Evolutionary conservation across 768 basidiomycete species (phyloP).

Genomic region (Boletus patriciae): DNA sequence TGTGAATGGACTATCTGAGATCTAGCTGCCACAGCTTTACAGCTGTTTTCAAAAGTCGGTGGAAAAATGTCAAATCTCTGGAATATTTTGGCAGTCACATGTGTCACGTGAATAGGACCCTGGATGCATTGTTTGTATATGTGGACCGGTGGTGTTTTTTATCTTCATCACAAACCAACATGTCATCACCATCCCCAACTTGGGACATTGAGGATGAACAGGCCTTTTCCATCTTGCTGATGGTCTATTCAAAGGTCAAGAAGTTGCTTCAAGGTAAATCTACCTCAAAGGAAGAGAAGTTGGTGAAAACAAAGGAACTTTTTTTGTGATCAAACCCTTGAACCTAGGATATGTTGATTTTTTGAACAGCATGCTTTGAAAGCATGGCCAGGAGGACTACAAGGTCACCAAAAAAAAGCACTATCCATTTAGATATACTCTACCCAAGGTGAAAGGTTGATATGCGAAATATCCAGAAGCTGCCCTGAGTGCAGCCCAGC

Average conservation of each 20-base stretch:
- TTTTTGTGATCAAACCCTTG: no score
- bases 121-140: no score
- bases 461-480: not conserved
- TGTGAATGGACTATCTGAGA: no score
- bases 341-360: no score
- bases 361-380: no score
- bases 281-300: not conserved
- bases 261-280: not conserved
- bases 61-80: no score
- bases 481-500: not conserved
- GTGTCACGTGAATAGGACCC: no score
- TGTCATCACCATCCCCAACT: not conserved
- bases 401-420: not conserved
- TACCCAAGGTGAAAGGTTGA: not conserved
- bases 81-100: no score
- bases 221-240: not conserved
- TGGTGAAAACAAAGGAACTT: not conserved
- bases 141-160: no score
- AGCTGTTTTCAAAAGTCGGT: no score
- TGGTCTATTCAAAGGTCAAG: slow-evolving; percentile 1
- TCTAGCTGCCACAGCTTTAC: no score
- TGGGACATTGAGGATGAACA: not conserved
- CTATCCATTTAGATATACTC: not conserved
- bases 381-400: not conserved
- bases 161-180: no score